Base-by-base conservation (phyloP, 306 rosid species). In the Ormosia emarginata region DNA sequence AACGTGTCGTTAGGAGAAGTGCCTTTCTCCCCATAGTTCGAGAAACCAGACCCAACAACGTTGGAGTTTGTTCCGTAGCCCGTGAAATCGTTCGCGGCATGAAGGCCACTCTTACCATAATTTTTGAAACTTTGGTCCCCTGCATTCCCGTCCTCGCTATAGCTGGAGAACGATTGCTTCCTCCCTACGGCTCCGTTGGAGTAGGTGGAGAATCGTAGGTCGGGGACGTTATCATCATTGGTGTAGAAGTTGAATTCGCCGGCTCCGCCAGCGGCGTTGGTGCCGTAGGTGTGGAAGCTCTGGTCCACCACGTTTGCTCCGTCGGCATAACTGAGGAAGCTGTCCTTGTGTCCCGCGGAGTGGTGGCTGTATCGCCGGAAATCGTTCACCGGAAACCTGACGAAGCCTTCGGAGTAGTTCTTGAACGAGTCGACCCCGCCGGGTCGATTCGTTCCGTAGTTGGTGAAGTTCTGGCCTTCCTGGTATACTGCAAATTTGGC, bases 301-400 rank as follows among this genome's bases (percentile, higher is more conserved):
- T 93, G 77, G 80, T 91, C 94, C 6, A 87, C 85, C 7, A 89
- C 90, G 78, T 91, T 91, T 10, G 86, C 84, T 0, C 32, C 73
- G 0, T 55, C 1, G 18, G 71, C 97, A 71, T 95, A 95, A 82
- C 15, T 78, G 13, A 4, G 0, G 85, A 93, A 95, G 11, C 61
- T 55, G 9, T 95, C 98, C 10, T 61, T 41, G 71, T 88, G 95
- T 2, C 84, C 81, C 15, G 85, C 58, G n/a, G 97, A 82, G 44
- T 46, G 74, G 0, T 87, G 92, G 87, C 99, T 95, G 89, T 95
- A 95, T 2, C 89, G 86, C 0, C 95, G 87, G 93, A 93, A 95
- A 17, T 92, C 91, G 79, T 88, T 88, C 8, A 88, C 78, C 8
- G 90, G 74, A 3, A 55, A 4, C 70, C 56, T 13, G 9, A 0